These are phyloP conservation scores for Wickerhamiella cacticola DNA, from an alignment of 805 yeast species.

Conservation along the genomic window DNA sequence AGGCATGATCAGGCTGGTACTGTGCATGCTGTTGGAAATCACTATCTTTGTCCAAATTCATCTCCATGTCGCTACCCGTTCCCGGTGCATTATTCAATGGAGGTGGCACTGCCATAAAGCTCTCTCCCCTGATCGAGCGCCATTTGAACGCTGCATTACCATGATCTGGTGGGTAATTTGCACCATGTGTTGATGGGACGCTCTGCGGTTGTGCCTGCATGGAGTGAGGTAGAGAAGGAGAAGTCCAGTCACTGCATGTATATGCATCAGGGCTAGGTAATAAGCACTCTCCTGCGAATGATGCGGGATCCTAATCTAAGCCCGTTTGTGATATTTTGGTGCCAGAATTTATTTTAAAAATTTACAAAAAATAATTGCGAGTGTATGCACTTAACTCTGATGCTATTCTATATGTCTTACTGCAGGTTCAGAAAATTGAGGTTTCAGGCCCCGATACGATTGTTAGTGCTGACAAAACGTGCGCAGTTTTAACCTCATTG, in stretches of 20 bases:
- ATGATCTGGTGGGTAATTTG: too few species aligned
- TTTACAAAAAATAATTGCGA: too few species aligned
- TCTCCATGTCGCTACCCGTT: background rate
- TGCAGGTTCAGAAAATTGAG: too few species aligned
- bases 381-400: too few species aligned
- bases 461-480: too few species aligned
- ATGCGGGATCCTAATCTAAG: too few species aligned
- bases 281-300: background rate
- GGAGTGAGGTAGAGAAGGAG: slow-evolving; percentile 2
- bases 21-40: slow-evolving; percentile 6
- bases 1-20: slow-evolving; percentile 4
- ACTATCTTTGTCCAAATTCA: slow-evolving; percentile 3
- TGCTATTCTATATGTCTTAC: too few species aligned
- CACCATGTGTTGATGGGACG: background rate
- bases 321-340: too few species aligned
- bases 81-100: background rate
- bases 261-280: slow-evolving; percentile 2
- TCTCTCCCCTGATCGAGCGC: background rate
- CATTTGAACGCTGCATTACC: background rate
- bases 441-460: too few species aligned
- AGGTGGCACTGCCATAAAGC: background rate
- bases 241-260: background rate
- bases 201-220: slow-evolving; percentile 6
- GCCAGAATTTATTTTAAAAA: too few species aligned
- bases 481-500: too few species aligned